Evolutionary conservation across 805 yeast species (phyloP).

Genomic region (Starmerella vitae): DNA sequence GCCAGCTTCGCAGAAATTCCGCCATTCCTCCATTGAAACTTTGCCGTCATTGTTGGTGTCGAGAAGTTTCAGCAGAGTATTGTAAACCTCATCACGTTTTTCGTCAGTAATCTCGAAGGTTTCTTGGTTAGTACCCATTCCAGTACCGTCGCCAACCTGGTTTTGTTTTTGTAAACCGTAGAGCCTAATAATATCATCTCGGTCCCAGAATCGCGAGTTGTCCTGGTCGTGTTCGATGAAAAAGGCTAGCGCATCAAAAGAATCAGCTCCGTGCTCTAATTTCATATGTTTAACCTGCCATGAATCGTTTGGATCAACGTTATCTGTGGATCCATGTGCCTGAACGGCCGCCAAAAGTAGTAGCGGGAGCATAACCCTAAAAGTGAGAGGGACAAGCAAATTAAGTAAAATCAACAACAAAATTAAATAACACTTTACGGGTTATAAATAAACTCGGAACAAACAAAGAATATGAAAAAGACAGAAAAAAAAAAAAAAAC

Average conservation of each 20-base stretch:
- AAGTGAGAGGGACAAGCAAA: too few species aligned
- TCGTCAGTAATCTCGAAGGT: conserved; percentile 43
- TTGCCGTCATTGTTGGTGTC: conserved; percentile 56
- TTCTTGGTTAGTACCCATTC: conserved; percentile 68
- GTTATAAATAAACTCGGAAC: too few species aligned
- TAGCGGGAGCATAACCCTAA: too few species aligned
- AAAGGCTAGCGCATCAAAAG: conserved; percentile 59
- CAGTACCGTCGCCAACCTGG: conserved; percentile 78
- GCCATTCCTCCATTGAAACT: conserved; percentile 58
- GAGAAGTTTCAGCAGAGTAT: conserved; percentile 42
- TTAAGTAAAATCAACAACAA: too few species aligned
- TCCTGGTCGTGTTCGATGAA: conserved; percentile 64
- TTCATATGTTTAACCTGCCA: conserved; percentile 58
- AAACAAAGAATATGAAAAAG: too few species aligned
- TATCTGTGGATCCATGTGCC: neutral
- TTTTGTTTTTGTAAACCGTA: conserved; percentile 66
- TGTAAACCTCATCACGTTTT: conserved; percentile 40
- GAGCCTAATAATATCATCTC: conserved; percentile 59
- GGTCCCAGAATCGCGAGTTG: conserved; percentile 40
- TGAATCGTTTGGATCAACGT: conserved; percentile 18
- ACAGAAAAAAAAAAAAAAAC: too few species aligned
- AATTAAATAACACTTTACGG: too few species aligned
- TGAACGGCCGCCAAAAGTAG: neutral
- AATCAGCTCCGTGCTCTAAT: conserved; percentile 68
- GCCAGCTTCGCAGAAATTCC: conserved; percentile 44